Percentiles rank a stretch among this genome's conserved stretches.
Evolutionary conservation across 23 red algal species (phyloP).

Genomic region (Chondrus crispus): DNA sequence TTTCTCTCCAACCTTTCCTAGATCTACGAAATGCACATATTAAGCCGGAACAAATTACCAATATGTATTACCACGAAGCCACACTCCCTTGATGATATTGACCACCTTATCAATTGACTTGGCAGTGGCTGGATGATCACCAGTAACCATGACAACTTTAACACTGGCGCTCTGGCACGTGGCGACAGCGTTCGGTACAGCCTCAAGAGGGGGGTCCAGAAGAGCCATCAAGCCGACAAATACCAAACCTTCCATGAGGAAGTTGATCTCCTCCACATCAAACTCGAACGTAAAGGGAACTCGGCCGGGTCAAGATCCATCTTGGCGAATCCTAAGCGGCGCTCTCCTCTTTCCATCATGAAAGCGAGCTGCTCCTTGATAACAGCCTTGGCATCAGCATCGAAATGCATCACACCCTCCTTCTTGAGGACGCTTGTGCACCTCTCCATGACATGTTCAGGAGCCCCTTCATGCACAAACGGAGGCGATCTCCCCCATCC

Average conservation of each 20-base stretch:
- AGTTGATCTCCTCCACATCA: conserved; percentile 82
- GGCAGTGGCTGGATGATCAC: conserved; percentile 93
- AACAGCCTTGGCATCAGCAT: conserved; percentile 49
- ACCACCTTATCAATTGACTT: conserved; percentile 91
- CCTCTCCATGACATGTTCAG: conserved; percentile 82
- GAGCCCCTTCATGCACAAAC: conserved; percentile 92
- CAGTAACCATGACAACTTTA: conserved; percentile 95
- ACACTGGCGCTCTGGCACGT: conserved; percentile 93
- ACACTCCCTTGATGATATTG: conserved; percentile 70
- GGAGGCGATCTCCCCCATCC: conserved; percentile 33
- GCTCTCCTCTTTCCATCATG: conserved; percentile 84
- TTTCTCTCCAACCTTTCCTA: too few species aligned
- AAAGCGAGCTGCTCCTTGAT: conserved; percentile 58
- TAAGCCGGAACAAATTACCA: too few species aligned
- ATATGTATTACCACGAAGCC: too few species aligned
- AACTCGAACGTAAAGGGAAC: conserved; percentile 55
- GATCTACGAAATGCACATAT: too few species aligned
- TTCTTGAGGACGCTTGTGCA: conserved; percentile 48
- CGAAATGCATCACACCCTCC: conserved; percentile 45
- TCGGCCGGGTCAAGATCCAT: conserved; percentile 38
- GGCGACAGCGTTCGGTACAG: conserved; percentile 73
- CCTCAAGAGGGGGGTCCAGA: conserved; percentile 90
- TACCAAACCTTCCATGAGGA: conserved; percentile 73
- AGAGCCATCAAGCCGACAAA: conserved; percentile 93
- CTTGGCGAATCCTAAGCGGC: conserved; percentile 82